Evolutionary conservation across 768 basidiomycete species (phyloP).

Genomic region (Mycena vulgaris): DNA sequence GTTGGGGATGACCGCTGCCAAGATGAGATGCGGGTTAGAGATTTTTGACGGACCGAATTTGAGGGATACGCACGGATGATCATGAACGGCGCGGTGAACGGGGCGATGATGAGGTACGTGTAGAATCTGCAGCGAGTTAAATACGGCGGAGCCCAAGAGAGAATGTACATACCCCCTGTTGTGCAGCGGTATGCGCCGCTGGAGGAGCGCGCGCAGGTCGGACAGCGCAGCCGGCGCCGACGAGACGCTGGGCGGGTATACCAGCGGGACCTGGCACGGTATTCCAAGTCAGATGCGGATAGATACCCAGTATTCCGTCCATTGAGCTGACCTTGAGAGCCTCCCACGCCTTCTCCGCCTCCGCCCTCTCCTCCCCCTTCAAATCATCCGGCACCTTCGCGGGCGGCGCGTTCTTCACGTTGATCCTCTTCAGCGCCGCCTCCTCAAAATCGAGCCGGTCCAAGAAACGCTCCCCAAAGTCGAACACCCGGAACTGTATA

Average conservation of each 20-base stretch:
- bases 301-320: neutral
- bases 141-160: no score
- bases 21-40: neutral
- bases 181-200: conserved; percentile 74
- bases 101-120: conserved; percentile 76
- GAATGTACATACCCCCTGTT: conserved; percentile 52
- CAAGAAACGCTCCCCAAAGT: conserved; percentile 76
- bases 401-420: conserved; percentile 77
- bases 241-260: conserved; percentile 68
- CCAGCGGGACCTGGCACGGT: conserved; percentile 69
- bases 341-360: conserved; percentile 40
- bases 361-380: conserved; percentile 37
- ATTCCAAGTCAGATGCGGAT: conserved; percentile 1
- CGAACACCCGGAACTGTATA: conserved; percentile 71
- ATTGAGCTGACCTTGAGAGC: conserved; percentile 29
- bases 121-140: no score
- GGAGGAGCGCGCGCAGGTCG: conserved; percentile 68
- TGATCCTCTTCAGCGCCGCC: conserved; percentile 78
- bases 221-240: conserved; percentile 52
- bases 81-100: conserved; percentile 83
- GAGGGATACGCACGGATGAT: conserved; percentile 75
- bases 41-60: neutral
- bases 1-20: conserved; percentile 83
- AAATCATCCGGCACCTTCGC: conserved; percentile 46
- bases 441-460: conserved; percentile 88